Conservation (phyloP, 768 basidiomycete genomes). For the Hygrocybe punicea region DNA sequence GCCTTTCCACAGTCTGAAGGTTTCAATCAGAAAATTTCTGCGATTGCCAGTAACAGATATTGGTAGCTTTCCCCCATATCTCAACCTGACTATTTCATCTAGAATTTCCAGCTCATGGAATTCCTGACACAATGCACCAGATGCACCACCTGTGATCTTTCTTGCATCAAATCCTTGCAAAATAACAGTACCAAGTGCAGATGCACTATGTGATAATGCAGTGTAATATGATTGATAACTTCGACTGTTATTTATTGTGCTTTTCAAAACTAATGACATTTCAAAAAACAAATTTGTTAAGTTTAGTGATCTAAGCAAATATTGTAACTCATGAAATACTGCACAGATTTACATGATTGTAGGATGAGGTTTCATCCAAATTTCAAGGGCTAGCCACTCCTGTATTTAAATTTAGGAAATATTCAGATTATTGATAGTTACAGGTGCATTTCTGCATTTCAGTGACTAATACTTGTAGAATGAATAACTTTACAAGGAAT, state of each 20-base stretch:
- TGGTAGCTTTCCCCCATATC: conserved; percentile 20
- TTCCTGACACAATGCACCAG: conserved; percentile 31
- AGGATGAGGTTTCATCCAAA: no score
- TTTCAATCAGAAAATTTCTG: conserved; percentile 20
- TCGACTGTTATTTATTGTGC: conserved; percentile 13
- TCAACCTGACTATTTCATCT: conserved; percentile 31
- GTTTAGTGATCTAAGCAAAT: no score
- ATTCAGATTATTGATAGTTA: no score
- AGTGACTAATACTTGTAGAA: no score
- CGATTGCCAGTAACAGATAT: conserved; percentile 11
- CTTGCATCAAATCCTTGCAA: conserved; percentile 26
- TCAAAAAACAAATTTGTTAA: no score
- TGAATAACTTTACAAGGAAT: no score
- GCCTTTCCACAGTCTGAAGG: conserved; percentile 21
- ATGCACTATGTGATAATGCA: conserved; percentile 26
- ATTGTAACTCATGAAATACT: no score
- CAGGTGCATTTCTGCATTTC: no score
- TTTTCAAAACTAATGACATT: no score
- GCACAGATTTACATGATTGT: no score
- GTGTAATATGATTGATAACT: conserved; percentile 32
- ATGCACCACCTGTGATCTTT: conserved; percentile 8
- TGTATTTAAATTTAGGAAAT: no score
- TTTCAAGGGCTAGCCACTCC: no score
- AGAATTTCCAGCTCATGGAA: conserved; percentile 34
- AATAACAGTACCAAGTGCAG: conserved; percentile 22